Base-by-base conservation (phyloP, 2,329 filamentous ascomycete genomes). In the Epichloe sp. region DNA sequence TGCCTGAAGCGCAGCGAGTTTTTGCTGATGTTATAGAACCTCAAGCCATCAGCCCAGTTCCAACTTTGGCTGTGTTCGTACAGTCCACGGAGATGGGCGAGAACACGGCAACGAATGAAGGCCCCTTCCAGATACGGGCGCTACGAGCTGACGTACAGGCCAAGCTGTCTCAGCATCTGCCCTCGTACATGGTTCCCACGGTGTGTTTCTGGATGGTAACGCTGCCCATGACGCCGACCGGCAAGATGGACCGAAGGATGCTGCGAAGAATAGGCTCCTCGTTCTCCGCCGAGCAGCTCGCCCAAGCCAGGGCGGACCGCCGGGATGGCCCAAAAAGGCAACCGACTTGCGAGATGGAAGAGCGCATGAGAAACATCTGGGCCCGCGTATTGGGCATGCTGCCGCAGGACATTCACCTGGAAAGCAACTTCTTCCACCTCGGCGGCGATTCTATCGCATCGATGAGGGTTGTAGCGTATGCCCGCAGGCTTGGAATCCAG, bases 361-460 rank as follows among this genome's bases (percentile, higher is more conserved):
- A 3, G 14, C 6, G 14, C 1, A 26, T 45, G 44, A 17, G 17
- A 31, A 3, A 19, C 2, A 21, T 53, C 3, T 53, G 48, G 67
- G 44, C 52, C 19, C 62, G 63, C 3, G 65, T 74, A 2, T 60
- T 77, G 17, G 58, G 55, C 2, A 60, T 73, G 1, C 50, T 58
- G 0, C 17, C 5, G 15, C 52, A 23, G 5, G 17, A 14, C 1
- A 50, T 53, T 23, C 44, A 44, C 1, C 31, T 17, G 1, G 44
- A 44, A 4, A 57, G 61, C 42, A 58, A 53, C 51, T 65, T 65
- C 52, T 57, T 65, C 44, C 52, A 37, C 11, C 36, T 37, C 12
- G 36, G 36, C 2, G 36, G 36, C 15, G 36, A 37, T 37, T 37
- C 46, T 14, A 34, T 48, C 3, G 14, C 40, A n/a, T 15, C 19